Evolutionary conservation across 305 asterid species (phyloP).

Genomic region (Fraxinus latifolia): DNA sequence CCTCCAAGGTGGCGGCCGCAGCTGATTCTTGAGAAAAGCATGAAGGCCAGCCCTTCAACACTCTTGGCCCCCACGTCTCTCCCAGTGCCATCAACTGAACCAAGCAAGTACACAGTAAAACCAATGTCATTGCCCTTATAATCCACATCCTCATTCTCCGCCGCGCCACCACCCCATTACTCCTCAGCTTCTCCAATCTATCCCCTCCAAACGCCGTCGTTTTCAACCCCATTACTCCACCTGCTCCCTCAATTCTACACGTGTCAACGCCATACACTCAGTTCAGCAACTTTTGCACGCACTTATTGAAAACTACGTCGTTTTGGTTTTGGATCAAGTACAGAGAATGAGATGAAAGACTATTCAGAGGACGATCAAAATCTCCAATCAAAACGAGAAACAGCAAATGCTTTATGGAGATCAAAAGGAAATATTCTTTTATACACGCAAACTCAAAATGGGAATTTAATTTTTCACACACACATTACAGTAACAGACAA

Average conservation of each 20-base stretch:
- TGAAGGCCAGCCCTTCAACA: slow-evolving; percentile 78
- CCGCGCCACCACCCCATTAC: slow-evolving; percentile 52
- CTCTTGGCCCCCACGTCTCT: slow-evolving; percentile 73
- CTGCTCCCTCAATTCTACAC: slow-evolving; percentile 40
- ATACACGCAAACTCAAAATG: neutral
- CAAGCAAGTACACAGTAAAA: slow-evolving; percentile 69
- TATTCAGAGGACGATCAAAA: neutral
- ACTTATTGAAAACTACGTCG: slow-evolving; percentile 3
- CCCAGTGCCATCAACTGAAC: slow-evolving; percentile 71
- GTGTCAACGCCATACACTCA: slow-evolving; percentile 35
- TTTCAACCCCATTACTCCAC: slow-evolving; percentile 65
- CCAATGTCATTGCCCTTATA: slow-evolving; percentile 57
- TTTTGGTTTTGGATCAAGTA: slow-evolving; percentile 8
- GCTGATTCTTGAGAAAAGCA: slow-evolving; percentile 59
- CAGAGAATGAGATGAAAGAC: neutral
- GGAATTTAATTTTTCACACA: slow-evolving; percentile 10
- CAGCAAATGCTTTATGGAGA: slow-evolving; percentile 19
- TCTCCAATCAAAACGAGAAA: slow-evolving; percentile 31
- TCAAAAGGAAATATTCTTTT: slow-evolving; percentile 14
- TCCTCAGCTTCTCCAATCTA: slow-evolving; percentile 59
- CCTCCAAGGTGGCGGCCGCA: slow-evolving; percentile 34
- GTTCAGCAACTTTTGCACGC: slow-evolving; percentile 3
- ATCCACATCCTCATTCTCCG: slow-evolving; percentile 76
- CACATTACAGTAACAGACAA: slow-evolving; percentile 23
- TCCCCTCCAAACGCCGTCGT: slow-evolving; percentile 53